Evolutionary conservation across 1,139 yeast genomes (phyloP), one percentile per base, ranked within the genome.

Genomic region (Suhomyces bokatorum): DNA sequence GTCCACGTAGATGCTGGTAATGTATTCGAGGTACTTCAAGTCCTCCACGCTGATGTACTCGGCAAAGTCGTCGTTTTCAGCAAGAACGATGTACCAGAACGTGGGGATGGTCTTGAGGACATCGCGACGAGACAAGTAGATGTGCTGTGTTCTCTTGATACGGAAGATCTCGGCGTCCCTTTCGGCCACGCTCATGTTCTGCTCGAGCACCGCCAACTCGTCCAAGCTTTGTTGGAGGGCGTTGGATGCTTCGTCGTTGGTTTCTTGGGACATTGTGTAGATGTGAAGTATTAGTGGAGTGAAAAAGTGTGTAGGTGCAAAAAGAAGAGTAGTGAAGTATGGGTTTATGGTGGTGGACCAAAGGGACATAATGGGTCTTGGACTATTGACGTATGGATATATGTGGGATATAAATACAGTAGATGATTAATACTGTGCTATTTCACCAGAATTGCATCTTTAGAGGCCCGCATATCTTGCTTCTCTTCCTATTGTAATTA

Each of bases 81-180:
- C 86, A 16, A 86, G 64, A 0, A 85, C 88, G 46, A 85, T 77
- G 60, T 83, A 84, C 95, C 95, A 86, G 59, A 86, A 85, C 51
- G 79, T 80, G 1, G 87, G 87, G 37, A 86, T 78, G 4, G 68
- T 58, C 9, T 55, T 46, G 20, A 81, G 66, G 22, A 75, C 66
- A 9, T 56, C 58, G 37, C 84, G 69, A 55, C 95, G 67, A 43
- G 72, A 63, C 9, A 56, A 60, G 58, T 77, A 85, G 13, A 83
- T 69, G 20, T 74, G 69, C 48, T 75, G 77, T 10, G 85, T 75
- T 35, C 72, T 66, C 43, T 67, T 66, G 40, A 83, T 64, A 45
- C 87, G 70, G 53, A 58, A 70, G 32, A 70, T 57, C 44, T 70
- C 88, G 13, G 79, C 77, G 33, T 81, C 79, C 44, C 72, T 69